Base-by-base conservation (phyloP, 331 rosid genomes). In the Rhamnella rubrinervis region DNA sequence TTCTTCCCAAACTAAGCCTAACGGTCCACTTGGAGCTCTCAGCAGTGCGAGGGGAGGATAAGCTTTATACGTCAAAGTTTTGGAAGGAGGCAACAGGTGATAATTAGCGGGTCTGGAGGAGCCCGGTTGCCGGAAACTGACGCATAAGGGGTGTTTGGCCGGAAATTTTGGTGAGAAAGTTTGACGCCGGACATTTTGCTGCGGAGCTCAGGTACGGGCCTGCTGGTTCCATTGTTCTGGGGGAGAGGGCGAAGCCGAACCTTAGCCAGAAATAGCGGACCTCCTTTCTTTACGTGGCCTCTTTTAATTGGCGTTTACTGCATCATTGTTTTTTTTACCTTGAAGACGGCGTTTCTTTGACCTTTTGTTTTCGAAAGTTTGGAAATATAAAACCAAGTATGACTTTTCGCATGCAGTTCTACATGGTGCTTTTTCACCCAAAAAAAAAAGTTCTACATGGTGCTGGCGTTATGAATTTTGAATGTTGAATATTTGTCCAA, bases 1-100 rank as follows among this genome's bases (percentile, higher is more conserved):
- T 75, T 86, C 92, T 55, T 88, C 91, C 38, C 41, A 84, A 61
- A 85, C 96, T 82, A 25, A 77, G 79, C 58, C 79, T 68, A 57
- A 84, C 71, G 26, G 81, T 81, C 95, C 89, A 84, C 61, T 81
- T 82, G 21, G 63, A 67, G 70, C 53, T 74, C 4, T 63, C 68
- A 21, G 19, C 19, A 13, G 74, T 19, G 58, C 67, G 61, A 65
- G 65, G 52, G 8, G 66, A 1, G 55, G 60, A 16, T 25, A 21
- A 51, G 65, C 80, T 73, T 68, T 46, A 73, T 16, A 19, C 51
- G 59, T 80, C 62, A 7, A 40, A 61, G 38, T 21, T 55, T 57
- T 67, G 18, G 52, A 74, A 31, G 81, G 47, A 55, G 68, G 66
- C 47, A 65, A 61, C 18, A 58, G n/a, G 55, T 63, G 74, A n/a